Base-by-base conservation (phyloP, 1,284 basidiomycete species). In the Exobasidium rhododendri region DNA sequence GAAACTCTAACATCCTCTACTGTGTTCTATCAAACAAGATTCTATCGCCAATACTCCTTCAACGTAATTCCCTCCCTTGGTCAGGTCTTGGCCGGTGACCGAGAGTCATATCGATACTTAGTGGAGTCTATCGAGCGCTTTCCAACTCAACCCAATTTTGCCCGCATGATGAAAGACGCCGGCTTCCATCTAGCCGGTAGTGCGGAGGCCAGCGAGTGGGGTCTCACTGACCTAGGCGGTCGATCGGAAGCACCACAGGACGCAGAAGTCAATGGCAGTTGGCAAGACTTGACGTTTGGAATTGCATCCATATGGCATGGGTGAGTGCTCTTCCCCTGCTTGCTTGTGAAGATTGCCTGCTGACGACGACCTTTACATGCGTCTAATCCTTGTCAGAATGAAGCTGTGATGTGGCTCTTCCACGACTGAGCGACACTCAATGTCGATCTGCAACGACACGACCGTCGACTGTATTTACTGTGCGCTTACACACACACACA, bases 81-180 rank as follows among this genome's bases (percentile, higher is more conserved):
- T 26, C 94, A 93, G 56, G 89, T 99, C 73, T 84, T 99, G n/a
- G 91, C 94, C 6, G 91, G 91, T 2, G 94, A 99, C 81, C 86
- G 94, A 40, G 89, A 87, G 31, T 96, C 93, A 20, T 99, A 99
- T 81, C 70, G 80, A 81, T 98, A 98, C 81, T 85, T 99, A 47
- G 91, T 98, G 56, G 96, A 98, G 82, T 97, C 93, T 40, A 98
- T 98, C 75, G 90, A 93, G 61, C 87, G 87, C 70, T 98, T 98
- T 84, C 94, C 94, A 32, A 84, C 87, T 22, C 94, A 97, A 81
- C 83, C 86, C 26, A 88, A 92, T 57, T 98, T 98, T 82, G 89
- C 93, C 13, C 82, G 86, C 75, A 91, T 98, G 93, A 81, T 83
- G 64, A 66, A 68, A 29, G 68, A 80, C 6, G 82, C 82, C 0